Evolutionary conservation across 805 yeast genomes (phyloP).

Genomic region (Wickerhamomyces ciferrii): DNA sequence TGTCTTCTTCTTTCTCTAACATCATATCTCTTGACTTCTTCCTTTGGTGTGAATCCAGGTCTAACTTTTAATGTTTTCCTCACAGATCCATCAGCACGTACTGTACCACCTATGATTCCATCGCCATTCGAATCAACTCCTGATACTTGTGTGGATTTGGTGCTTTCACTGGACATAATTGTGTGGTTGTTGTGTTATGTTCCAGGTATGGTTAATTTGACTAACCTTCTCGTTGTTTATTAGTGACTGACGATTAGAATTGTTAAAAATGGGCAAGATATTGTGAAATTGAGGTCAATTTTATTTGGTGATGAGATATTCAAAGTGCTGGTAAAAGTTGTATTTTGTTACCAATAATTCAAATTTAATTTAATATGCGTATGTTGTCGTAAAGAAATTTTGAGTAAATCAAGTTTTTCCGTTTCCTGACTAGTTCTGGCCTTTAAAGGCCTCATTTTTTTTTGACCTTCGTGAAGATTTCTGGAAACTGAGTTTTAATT

Average conservation of each 20-base stretch:
- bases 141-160: constrained; percentile 3
- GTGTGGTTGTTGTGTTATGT: not conserved
- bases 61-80: constrained; percentile 16
- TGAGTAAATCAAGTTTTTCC: not conserved
- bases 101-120: constrained; percentile 17
- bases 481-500: too few species aligned
- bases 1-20: constrained; percentile 8
- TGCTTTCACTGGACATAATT: constrained; percentile 1
- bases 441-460: not conserved
- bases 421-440: not conserved
- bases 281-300: not conserved
- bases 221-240: not conserved
- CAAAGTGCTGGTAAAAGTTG: not conserved
- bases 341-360: not conserved
- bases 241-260: not conserved
- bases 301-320: not conserved
- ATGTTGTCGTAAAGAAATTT: not conserved
- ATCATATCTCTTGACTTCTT: constrained; percentile 15
- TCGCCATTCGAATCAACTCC: constrained; percentile 6
- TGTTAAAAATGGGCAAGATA: not conserved
- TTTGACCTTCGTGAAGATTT: not conserved
- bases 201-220: not conserved
- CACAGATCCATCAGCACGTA: constrained; percentile 21
- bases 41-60: constrained; percentile 19
- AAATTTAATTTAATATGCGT: too few species aligned